Percentiles rank a stretch among this genome's conserved stretches.
phyloP scores from a whole-genome alignment of 1,139 yeast species.

The Saccharomyces hybrid region DNA sequence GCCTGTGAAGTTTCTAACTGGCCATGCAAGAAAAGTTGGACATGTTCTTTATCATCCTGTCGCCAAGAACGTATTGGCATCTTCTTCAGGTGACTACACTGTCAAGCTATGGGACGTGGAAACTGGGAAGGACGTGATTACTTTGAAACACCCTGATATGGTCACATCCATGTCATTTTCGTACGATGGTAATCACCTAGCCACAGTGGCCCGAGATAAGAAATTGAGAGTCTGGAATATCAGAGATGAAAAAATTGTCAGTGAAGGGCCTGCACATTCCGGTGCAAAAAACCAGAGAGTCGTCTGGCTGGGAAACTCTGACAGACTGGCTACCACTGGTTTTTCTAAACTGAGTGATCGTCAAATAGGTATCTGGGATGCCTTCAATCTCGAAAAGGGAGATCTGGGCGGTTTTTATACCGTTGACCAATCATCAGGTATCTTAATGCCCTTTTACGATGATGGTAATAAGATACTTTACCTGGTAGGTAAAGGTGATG shows the following conservation, averaged over 20 bases:
- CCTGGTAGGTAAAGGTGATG: conserved; percentile 97
- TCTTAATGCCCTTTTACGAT: conserved; percentile 84
- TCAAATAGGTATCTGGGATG: conserved; percentile 91
- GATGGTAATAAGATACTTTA: conserved; percentile 71
- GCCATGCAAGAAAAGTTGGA: conserved; percentile 92
- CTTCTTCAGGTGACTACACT: conserved; percentile 82
- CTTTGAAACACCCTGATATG: conserved; percentile 79
- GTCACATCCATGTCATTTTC: conserved; percentile 88
- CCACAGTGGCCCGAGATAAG: conserved; percentile 90
- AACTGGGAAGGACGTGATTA: conserved; percentile 60
- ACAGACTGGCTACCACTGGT: conserved; percentile 90
- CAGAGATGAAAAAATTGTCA: conserved; percentile 59
- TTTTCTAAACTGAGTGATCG: conserved; percentile 89
- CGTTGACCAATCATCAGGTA: conserved; percentile 88
- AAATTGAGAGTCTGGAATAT: conserved; percentile 87
- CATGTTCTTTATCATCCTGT: conserved; percentile 85
- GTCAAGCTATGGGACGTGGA: conserved; percentile 86
- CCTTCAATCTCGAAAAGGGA: conserved; percentile 62
- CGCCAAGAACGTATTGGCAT: conserved; percentile 77
- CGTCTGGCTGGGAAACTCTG: conserved; percentile 81
- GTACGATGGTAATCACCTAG: conserved; percentile 77
- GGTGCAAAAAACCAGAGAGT: conserved; percentile 90
- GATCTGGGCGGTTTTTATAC: conserved; percentile 83
- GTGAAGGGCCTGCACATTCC: conserved; percentile 83
- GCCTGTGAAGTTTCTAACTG: conserved; percentile 63